Evolutionary conservation across 306 rosid species (phyloP).

Genomic region (Cucurbita argyrosperma): DNA sequence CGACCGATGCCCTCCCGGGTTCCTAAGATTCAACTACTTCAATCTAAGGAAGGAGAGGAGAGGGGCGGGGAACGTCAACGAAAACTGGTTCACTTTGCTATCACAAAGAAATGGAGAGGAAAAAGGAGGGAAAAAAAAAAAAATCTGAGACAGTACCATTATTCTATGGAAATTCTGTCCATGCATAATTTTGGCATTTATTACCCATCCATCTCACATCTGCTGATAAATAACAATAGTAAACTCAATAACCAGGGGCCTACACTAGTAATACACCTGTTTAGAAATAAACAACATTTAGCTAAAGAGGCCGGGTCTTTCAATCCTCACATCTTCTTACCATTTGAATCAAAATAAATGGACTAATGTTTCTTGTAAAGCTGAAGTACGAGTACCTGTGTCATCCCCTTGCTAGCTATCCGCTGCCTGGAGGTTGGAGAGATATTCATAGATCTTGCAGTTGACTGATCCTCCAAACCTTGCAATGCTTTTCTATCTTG

Average conservation of each 20-base stretch:
- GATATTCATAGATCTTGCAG: neutral
- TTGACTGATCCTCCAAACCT: neutral
- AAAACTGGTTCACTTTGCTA: constrained; percentile 30
- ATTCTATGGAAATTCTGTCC: constrained; percentile 27
- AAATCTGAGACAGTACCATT: constrained; percentile 14
- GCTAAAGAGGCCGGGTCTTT: constrained; percentile 24
- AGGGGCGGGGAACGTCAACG: constrained; percentile 22
- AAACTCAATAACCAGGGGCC: constrained; percentile 58
- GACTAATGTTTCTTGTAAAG: constrained; percentile 22
- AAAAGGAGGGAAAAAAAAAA: neutral
- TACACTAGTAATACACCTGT: constrained; percentile 40
- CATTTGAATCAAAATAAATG: constrained; percentile 42
- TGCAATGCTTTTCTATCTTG: neutral
- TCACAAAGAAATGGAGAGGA: constrained; percentile 11
- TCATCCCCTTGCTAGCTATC: constrained; percentile 33
- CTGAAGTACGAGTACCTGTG: constrained; percentile 12
- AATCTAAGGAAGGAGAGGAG: neutral
- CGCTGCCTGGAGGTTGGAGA: constrained; percentile 8
- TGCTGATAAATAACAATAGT: constrained; percentile 46
- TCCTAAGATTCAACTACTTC: neutral
- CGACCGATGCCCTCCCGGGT: neutral
- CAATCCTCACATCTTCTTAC: constrained; percentile 44
- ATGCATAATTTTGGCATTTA: constrained; percentile 59
- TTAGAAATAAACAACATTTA: constrained; percentile 17
- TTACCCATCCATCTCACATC: constrained; percentile 66